Base-by-base conservation (phyloP, 495 filamentous ascomycete species). In the Xylaria telfairii region DNA sequence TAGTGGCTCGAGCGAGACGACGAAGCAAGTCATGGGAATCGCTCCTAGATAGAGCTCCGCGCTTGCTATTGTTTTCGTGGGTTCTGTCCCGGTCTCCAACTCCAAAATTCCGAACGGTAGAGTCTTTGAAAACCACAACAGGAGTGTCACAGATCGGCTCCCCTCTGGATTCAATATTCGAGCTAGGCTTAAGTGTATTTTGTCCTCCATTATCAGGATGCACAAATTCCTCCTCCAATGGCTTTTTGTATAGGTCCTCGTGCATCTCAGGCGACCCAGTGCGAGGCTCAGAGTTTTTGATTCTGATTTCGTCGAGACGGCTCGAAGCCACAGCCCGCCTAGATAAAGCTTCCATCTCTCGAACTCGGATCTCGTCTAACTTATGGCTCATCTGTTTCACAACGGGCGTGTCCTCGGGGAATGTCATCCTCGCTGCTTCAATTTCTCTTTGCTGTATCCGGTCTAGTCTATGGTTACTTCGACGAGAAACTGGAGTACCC, bases 1-100 rank as follows among this genome's bases (percentile, higher is more conserved):
- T 92, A 26, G 90, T 86, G 24, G 87, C 86, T 74, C 88, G 83
- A 3, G 91, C 88, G 8, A 95, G 82, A 64, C 83, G 87, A 60
- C 87, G 87, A 69, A 93, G 83, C 41, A 93, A 77, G 65, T 91
- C 89, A 41, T 87, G 86, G 0, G 92, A 92, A 73, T 92, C 91
- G 61, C 87, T 83, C 66, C 80, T 73, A 19, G 64, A 68, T 56
- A 75, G 28, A 30, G 41, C 37, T 26, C 6, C 41, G 24, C 39
- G 62, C 32, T 59, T 57, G 30, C 44, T 68, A 3, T 71, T 32
- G 6, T 65, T 65, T 26, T 70, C 67, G n/a, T 32, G 44, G 24
- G 4, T 13, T 61, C 17, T 44, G 5, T 63, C 32, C 59, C 17
- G 10, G 21, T 24, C 24, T 13, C 60, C 34, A 28, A 8, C 8